Evolutionary conservation across 768 basidiomycete genomes (phyloP).

Genomic region (Lactarius evosmus): DNA sequence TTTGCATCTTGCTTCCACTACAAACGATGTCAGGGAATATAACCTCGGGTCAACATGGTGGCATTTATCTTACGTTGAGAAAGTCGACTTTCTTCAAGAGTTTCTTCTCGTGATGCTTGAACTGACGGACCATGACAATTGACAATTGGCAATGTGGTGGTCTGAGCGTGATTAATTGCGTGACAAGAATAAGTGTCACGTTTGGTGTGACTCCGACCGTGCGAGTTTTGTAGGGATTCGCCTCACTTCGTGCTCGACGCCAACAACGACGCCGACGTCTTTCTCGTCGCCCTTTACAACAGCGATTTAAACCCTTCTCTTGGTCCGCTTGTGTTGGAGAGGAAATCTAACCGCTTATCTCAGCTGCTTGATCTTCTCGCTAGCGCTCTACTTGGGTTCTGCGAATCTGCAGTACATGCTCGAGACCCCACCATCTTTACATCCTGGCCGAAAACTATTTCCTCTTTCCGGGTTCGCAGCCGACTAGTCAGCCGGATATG

Average conservation of each 20-base stretch:
- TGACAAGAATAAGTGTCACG: slow-evolving; percentile 13
- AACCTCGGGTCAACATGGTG: slow-evolving; percentile 9
- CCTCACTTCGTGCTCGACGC: slow-evolving; percentile 30
- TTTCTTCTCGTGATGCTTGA: slow-evolving; percentile 96
- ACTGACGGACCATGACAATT: slow-evolving; percentile 77
- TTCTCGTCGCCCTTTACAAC: slow-evolving; percentile 15
- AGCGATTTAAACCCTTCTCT: slow-evolving; percentile 21
- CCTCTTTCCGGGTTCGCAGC: slow-evolving; percentile 33
- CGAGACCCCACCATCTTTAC: slow-evolving; percentile 27
- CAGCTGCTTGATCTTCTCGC: slow-evolving; percentile 25
- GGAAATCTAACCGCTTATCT: slow-evolving; percentile 29
- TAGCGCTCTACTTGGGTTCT: slow-evolving; percentile 23
- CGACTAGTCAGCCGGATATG: slow-evolving; percentile 55
- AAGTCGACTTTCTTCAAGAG: slow-evolving; percentile 97
- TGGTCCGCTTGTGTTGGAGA: slow-evolving; percentile 20
- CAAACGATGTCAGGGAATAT: background rate
- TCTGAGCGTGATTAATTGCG: slow-evolving; percentile 12
- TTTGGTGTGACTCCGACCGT: slow-evolving; percentile 29
- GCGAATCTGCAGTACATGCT: slow-evolving; percentile 28
- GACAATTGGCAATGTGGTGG: slow-evolving; percentile 1
- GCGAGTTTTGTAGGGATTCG: slow-evolving; percentile 29
- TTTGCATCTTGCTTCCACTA: slow-evolving; percentile 98
- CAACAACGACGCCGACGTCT: slow-evolving; percentile 27
- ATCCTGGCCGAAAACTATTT: slow-evolving; percentile 20
- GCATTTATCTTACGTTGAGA: slow-evolving; percentile 56